phyloP scores from a whole-genome alignment of 2,329 filamentous ascomycete genomes.

The Fusarium sp. region DNA sequence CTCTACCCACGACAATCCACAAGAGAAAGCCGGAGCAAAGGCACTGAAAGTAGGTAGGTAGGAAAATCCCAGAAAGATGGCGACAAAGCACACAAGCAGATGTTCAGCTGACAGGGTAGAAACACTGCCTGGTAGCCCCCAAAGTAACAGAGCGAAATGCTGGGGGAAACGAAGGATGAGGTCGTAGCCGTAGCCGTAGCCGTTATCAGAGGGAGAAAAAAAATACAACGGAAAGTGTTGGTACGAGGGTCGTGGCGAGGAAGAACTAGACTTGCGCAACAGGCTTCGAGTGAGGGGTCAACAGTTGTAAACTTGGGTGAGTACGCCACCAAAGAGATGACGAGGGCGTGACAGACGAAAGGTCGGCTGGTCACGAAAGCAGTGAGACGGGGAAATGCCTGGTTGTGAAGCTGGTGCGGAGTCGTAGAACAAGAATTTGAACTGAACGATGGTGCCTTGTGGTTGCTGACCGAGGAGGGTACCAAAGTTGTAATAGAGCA shows the following conservation, averaged over 20 bases:
- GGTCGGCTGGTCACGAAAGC: conserved; percentile 46
- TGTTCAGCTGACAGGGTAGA: conserved; percentile 36
- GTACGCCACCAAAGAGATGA: conserved; percentile 47
- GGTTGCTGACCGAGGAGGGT: conserved; percentile 47
- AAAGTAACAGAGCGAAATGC: conserved; percentile 36
- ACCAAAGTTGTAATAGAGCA: conserved; percentile 44
- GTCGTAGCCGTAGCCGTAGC: conserved; percentile 34
- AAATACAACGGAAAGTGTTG: conserved; percentile 40
- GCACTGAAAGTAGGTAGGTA: conserved; percentile 46
- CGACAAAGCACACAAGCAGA: conserved; percentile 30
- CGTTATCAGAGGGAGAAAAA: conserved; percentile 9
- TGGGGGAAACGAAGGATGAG: conserved; percentile 44
- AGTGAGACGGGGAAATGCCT: conserved; percentile 49
- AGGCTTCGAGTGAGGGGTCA: conserved; percentile 44
- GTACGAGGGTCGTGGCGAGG: conserved; percentile 48
- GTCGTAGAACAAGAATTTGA: conserved; percentile 40
- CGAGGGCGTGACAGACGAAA: conserved; percentile 46
- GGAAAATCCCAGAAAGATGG: conserved; percentile 8
- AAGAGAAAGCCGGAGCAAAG: conserved; percentile 62
- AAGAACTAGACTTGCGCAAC: conserved; percentile 49
- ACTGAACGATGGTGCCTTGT: conserved; percentile 34
- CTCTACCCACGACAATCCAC: conserved; percentile 63
- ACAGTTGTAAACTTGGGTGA: conserved; percentile 36
- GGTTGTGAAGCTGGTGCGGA: conserved; percentile 41
- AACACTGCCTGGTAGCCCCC: conserved; percentile 42